Conservation (phyloP, 495 filamentous ascomycete genomes). For the Hypoxylon lenormandii region DNA sequence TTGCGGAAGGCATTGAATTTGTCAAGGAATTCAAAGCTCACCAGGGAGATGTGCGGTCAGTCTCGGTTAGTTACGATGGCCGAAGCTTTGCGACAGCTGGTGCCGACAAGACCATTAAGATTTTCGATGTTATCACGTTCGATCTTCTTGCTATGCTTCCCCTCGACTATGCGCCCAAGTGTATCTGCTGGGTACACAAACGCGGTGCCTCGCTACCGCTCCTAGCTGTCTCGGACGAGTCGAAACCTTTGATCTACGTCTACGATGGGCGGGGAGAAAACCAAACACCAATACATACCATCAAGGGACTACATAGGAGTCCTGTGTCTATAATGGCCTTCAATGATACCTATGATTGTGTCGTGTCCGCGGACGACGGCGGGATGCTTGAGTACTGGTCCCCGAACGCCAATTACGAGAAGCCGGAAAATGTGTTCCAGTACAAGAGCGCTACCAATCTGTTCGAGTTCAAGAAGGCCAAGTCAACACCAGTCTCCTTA, state of each 20-base stretch:
- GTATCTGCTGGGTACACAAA: constrained; percentile 92
- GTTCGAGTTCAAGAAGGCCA: constrained; percentile 96
- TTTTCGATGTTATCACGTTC: constrained; percentile 96
- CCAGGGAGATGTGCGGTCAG: constrained; percentile 81
- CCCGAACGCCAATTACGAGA: constrained; percentile 82
- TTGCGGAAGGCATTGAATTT: constrained; percentile 88
- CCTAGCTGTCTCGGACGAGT: constrained; percentile 87
- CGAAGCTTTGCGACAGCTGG: constrained; percentile 93
- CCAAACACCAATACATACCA: constrained; percentile 75
- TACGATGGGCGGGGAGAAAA: constrained; percentile 91
- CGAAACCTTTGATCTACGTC: constrained; percentile 75
- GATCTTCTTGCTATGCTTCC: constrained; percentile 85
- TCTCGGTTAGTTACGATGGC: constrained; percentile 87
- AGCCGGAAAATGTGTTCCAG: constrained; percentile 89
- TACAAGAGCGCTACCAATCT: constrained; percentile 92
- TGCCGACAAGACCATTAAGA: constrained; percentile 86
- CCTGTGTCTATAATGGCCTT: constrained; percentile 85
- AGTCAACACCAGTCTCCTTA: constrained; percentile 84
- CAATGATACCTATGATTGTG: constrained; percentile 89
- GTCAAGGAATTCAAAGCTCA: constrained; percentile 98
- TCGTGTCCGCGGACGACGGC: constrained; percentile 85
- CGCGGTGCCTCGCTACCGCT: constrained; percentile 87
- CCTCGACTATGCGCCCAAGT: constrained; percentile 77
- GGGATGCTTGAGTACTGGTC: constrained; percentile 99
- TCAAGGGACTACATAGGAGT: constrained; percentile 79